Conservation (phyloP, 2,329 filamentous ascomycete genomes). For the Phialocephala subalpina region DNA sequence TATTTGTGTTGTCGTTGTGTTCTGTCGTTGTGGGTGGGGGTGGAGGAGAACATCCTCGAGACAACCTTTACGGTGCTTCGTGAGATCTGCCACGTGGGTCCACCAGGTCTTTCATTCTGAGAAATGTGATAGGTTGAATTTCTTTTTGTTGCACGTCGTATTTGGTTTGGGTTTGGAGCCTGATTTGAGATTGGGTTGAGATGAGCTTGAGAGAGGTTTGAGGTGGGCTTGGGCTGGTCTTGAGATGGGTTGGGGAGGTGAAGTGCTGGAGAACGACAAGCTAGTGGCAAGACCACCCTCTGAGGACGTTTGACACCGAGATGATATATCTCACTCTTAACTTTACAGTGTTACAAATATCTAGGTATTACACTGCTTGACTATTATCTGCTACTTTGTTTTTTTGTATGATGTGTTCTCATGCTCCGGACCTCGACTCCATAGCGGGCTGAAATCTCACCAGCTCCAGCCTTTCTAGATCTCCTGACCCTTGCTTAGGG, state of each 20-base stretch:
- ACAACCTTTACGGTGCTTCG: no score
- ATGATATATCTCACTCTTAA: background rate
- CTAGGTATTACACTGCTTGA: no score
- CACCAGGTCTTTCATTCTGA: background rate
- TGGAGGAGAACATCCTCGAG: no score
- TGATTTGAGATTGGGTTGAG: background rate
- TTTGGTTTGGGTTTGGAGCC: background rate
- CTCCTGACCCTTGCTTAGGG: background rate
- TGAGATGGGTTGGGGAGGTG: background rate
- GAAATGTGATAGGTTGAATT: background rate
- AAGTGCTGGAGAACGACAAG: background rate
- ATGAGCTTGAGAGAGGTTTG: background rate
- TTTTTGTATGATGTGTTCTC: no score
- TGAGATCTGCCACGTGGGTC: no score
- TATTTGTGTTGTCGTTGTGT: no score
- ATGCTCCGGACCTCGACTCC: no score
- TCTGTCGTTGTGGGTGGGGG: no score
- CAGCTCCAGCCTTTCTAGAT: background rate
- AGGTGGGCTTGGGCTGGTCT: background rate
- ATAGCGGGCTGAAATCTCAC: background rate
- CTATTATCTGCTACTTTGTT: no score
- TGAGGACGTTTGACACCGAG: background rate
- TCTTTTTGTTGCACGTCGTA: slow-evolving; percentile 4
- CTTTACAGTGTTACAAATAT: no score
- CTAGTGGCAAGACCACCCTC: background rate